These are phyloP conservation scores for Arctium lappa DNA, from an alignment of 129 eudicot species.

Conservation along the genomic window DNA sequence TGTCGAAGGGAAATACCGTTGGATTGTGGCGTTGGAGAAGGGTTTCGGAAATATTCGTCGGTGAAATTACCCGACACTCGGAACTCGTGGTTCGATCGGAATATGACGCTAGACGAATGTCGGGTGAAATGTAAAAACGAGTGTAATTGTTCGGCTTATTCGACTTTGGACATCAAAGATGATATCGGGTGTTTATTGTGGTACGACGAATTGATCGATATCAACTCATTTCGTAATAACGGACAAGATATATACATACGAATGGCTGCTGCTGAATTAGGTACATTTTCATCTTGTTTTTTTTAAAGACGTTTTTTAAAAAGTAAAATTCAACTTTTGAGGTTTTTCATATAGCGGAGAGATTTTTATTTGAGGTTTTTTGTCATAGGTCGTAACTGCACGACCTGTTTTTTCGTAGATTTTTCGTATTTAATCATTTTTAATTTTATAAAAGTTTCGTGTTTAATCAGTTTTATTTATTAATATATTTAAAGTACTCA, in stretches of 20 bases:
- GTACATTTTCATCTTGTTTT: constrained; percentile 6
- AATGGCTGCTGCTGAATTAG: constrained; percentile 39
- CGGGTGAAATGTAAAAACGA: constrained; percentile 33
- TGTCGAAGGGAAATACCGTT: constrained; percentile 37
- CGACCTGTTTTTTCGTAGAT: too few relatives aligned
- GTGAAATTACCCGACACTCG: constrained; percentile 44
- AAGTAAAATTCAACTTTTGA: too few relatives aligned
- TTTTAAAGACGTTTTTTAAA: too few relatives aligned
- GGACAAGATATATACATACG: constrained; percentile 40
- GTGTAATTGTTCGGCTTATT: constrained; percentile 50
- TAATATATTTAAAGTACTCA: too few relatives aligned
- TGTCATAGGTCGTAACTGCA: too few relatives aligned
- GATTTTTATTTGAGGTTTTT: too few relatives aligned
- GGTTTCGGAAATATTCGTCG: constrained; percentile 20
- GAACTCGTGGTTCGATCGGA: constrained; percentile 22
- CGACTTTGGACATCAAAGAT: constrained; percentile 29
- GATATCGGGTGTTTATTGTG: constrained; percentile 50
- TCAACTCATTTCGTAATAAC: constrained; percentile 3
- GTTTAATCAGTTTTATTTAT: too few relatives aligned
- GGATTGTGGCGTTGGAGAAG: constrained; percentile 37
- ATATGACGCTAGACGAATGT: constrained; percentile 37
- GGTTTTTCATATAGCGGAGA: too few relatives aligned
- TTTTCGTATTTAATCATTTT: too few relatives aligned
- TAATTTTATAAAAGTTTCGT: too few relatives aligned
- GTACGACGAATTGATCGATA: constrained; percentile 44